A percentile compares a stretch with the other conserved stretches of the same genome.
These are phyloP conservation scores for Serendipita vermifera DNA, from an alignment of 768 basidiomycete species.

Conservation along the genomic window DNA sequence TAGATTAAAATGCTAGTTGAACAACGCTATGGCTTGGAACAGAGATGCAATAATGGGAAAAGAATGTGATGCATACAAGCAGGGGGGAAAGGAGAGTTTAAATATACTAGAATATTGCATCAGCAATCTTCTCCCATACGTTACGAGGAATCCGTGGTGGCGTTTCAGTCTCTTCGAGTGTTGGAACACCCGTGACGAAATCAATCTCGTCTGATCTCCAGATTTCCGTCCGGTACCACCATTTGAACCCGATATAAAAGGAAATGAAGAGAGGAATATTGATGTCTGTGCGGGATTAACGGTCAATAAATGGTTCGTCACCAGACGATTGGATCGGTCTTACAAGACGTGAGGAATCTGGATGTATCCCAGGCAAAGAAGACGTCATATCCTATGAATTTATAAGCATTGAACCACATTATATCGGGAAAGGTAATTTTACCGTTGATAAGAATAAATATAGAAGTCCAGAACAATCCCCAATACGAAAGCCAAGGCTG, in stretches of 20 bases:
- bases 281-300: constrained; percentile 27
- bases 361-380: constrained; percentile 51
- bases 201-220: constrained; percentile 58
- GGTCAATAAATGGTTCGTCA: constrained; percentile 9
- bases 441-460: not conserved
- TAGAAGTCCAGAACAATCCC: constrained; percentile 44
- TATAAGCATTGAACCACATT: constrained; percentile 14
- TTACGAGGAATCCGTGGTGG: constrained; percentile 40
- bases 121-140: constrained; percentile 37
- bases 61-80: not conserved
- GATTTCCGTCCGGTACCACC: constrained; percentile 27
- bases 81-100: too few relatives aligned
- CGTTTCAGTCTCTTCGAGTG: constrained; percentile 52
- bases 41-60: too few relatives aligned
- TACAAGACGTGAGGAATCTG: constrained; percentile 38
- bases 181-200: constrained; percentile 61
- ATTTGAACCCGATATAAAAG: constrained; percentile 34
- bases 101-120: constrained; percentile 36
- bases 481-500: constrained; percentile 54
- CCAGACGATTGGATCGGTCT: constrained; percentile 14
- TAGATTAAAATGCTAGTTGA: too few relatives aligned
- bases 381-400: constrained; percentile 39
- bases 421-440: constrained; percentile 43
- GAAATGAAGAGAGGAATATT: constrained; percentile 37
- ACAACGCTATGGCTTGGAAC: too few relatives aligned